Conservation (phyloP, 768 basidiomycete species). For the Guyanaporus albipodus region DNA sequence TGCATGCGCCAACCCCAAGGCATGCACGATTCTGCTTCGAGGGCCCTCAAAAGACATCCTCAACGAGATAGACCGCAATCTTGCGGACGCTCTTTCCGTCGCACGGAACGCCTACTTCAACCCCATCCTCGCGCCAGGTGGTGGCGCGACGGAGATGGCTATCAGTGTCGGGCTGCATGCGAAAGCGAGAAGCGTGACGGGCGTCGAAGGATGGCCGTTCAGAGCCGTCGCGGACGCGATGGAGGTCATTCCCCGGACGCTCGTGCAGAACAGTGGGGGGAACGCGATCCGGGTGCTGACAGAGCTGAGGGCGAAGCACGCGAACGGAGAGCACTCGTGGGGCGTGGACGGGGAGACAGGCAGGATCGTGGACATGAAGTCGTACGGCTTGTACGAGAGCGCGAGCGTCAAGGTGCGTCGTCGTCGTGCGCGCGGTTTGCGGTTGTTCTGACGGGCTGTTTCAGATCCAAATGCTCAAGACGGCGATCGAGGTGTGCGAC, state of each 20-base stretch:
- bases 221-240: constrained; percentile 92
- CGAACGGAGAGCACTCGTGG: constrained; percentile 85
- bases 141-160: constrained; percentile 98
- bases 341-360: constrained; percentile 97
- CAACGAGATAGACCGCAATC: constrained; percentile 96
- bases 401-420: constrained; percentile 83
- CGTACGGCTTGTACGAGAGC: constrained; percentile 90
- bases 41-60: constrained; percentile 98
- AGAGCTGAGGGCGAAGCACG: constrained; percentile 93
- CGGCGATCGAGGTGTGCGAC: constrained; percentile 77
- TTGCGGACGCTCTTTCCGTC: constrained; percentile 96
- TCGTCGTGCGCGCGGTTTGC: background rate
- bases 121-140: constrained; percentile 89
- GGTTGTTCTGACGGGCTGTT: background rate
- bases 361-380: constrained; percentile 93
- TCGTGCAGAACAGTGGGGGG: constrained; percentile 93
- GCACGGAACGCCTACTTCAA: constrained; percentile 97
- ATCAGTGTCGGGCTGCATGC: constrained; percentile 83
- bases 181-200: constrained; percentile 74
- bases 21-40: constrained; percentile 96
- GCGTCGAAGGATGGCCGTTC: constrained; percentile 90
- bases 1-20: constrained; percentile 87
- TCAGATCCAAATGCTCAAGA: constrained; percentile 93
- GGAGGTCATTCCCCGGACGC: constrained; percentile 94
- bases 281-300: constrained; percentile 93